Evolutionary conservation across 768 basidiomycete genomes (phyloP).

Genomic region (Podaxis carcinomalis): DNA sequence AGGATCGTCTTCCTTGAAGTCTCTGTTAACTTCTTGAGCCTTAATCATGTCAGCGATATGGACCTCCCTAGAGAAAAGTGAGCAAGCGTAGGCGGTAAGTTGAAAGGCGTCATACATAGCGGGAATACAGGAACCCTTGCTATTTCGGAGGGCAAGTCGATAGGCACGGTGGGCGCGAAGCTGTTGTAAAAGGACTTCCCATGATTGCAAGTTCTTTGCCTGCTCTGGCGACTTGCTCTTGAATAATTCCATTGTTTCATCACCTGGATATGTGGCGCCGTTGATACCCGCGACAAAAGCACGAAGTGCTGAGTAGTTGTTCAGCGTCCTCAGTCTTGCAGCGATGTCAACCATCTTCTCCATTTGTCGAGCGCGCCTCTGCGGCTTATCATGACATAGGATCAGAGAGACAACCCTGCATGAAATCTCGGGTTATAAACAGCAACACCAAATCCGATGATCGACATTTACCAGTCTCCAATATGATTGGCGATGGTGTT

Average conservation of each 20-base stretch:
- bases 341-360: conserved; percentile 89
- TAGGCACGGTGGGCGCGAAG: conserved; percentile 87
- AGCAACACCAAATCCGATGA: not conserved
- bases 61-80: conserved; percentile 65
- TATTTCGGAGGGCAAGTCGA: conserved; percentile 80
- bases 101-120: conserved; percentile 52
- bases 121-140: conserved; percentile 84
- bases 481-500: conserved; percentile 79
- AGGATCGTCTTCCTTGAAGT: conserved; percentile 61
- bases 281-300: conserved; percentile 95
- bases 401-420: conserved; percentile 88
- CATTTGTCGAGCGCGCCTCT: conserved; percentile 72
- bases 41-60: conserved; percentile 88
- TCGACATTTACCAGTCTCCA: conserved; percentile 64
- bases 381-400: conserved; percentile 77
- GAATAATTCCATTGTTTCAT: conserved; percentile 73
- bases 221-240: conserved; percentile 60
- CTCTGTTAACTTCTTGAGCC: conserved; percentile 80
- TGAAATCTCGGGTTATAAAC: not conserved
- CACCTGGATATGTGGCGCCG: conserved; percentile 72
- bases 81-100: not conserved
- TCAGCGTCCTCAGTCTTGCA: conserved; percentile 69
- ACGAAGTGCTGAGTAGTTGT: conserved; percentile 92
- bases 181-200: conserved; percentile 81
- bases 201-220: conserved; percentile 75